These are phyloP conservation scores for Suillus clintonianus DNA, from an alignment of 768 basidiomycete genomes.

Conservation along the genomic window DNA sequence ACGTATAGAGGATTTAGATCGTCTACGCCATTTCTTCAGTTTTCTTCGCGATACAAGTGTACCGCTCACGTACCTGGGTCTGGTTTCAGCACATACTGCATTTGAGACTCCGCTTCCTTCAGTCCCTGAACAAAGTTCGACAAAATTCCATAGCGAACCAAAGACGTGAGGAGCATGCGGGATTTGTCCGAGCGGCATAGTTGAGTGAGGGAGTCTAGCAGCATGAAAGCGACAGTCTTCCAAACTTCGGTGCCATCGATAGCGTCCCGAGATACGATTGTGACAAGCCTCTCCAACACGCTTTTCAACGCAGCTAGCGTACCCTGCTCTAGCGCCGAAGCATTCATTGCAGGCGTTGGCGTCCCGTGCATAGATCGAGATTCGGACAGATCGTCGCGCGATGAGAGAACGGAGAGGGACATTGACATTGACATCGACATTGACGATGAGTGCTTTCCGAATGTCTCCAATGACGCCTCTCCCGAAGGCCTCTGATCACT, in stretches of 20 bases:
- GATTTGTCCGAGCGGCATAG: conserved; percentile 73
- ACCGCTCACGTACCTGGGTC: conserved; percentile 73
- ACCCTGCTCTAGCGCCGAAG: conserved; percentile 56
- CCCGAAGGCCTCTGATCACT: conserved; percentile 16
- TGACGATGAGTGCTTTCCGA: conserved; percentile 28
- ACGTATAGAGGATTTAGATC: conserved; percentile 91
- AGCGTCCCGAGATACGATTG: conserved; percentile 82
- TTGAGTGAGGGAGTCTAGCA: conserved; percentile 79
- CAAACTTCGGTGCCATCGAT: conserved; percentile 95
- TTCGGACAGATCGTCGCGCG: conserved; percentile 43
- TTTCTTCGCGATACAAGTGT: background rate
- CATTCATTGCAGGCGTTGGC: conserved; percentile 11
- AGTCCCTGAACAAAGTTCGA: conserved; percentile 80
- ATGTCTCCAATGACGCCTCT: conserved; percentile 18
- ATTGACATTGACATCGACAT: conserved; percentile 30
- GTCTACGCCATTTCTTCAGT: conserved; percentile 46
- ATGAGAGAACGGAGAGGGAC: conserved; percentile 36
- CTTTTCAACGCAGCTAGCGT: conserved; percentile 68
- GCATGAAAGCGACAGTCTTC: conserved; percentile 94
- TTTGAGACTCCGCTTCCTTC: conserved; percentile 76
- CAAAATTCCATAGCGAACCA: conserved; percentile 77
- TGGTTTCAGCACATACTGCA: conserved; percentile 79
- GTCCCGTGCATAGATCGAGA: conserved; percentile 33
- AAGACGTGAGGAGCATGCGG: conserved; percentile 53
- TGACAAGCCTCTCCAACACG: conserved; percentile 70